Evolutionary conservation across 148 eudicot genomes (phyloP), one percentile per base, ranked within the genome.

Genomic region (Rhododendron vialii): DNA sequence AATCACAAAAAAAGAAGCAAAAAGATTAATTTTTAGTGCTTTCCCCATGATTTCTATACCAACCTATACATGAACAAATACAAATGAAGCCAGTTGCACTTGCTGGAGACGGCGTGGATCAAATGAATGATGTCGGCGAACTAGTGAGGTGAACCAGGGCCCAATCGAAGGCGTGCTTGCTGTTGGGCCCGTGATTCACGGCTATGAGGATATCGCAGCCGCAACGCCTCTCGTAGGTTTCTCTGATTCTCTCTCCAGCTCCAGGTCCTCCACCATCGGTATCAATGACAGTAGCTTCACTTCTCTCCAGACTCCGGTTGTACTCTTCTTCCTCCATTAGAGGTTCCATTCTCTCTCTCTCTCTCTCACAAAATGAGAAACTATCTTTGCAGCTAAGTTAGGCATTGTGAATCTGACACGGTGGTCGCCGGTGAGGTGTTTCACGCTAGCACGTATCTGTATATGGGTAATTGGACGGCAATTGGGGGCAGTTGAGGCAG

Each of bases 101-200:
- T 88, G 95, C 98, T 91, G 80, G 96, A 91, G 75, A 94, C 93
- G 80, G 89, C 94, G 53, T 93, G 97, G 74, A 96, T 78, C 77
- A 96, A 97, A 80, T 96, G 95, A 71, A 96, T 2, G 57, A 94
- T 92, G 78, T 94, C 94, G 22, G 95, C 94, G 81, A 92, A 88
- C 51, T 88, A 85, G 94, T 87, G 85, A 93, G 87, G 71, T 93
- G 94, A 13, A 85, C 84, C 2, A 93, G 51, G 11, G 93, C 94
- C 98, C 98, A 96, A 91, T 96, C 94, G 78, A 96, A 96, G 53
- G 98, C 98, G 91, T 96, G 98, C 77, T 92, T 96, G 84, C 92
- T 90, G 71, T 92, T 94, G 13, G 95, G 95, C 2, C 98, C 94
- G 83, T 96, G 98, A 89, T 96, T 98, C 4, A 93, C 84, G 28